These are phyloP conservation scores for Mariannaea sp. DNA, from an alignment of 2,329 filamentous ascomycete genomes.

Conservation along the genomic window DNA sequence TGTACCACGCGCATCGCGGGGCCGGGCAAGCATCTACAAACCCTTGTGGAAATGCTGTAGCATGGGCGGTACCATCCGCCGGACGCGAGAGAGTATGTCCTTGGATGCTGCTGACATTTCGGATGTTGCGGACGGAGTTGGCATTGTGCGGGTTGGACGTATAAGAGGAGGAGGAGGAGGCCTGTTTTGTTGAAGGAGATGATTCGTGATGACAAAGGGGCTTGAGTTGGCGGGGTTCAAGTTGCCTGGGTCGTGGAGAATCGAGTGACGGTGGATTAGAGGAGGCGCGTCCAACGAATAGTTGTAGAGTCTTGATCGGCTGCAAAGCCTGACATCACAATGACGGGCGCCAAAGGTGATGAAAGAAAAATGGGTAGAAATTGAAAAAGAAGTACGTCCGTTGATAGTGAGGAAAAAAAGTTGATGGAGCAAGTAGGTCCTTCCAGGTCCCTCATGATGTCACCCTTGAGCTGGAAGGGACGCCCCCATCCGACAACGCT, in stretches of 20 bases:
- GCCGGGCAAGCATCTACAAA: slow-evolving; percentile 43
- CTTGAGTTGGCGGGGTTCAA: background rate
- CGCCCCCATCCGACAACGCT: too few relatives aligned
- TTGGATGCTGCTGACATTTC: slow-evolving; percentile 73
- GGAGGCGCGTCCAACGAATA: too few relatives aligned
- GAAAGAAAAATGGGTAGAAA: too few relatives aligned
- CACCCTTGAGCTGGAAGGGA: too few relatives aligned
- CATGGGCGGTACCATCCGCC: slow-evolving; percentile 92
- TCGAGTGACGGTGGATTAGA: background rate
- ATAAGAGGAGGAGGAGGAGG: too few relatives aligned
- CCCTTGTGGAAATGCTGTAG: slow-evolving; percentile 96
- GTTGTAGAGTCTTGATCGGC: too few relatives aligned
- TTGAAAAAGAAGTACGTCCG: too few relatives aligned
- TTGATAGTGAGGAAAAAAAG: too few relatives aligned
- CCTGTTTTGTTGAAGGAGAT: background rate
- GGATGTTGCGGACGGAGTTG: slow-evolving; percentile 28
- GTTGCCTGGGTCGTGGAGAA: background rate
- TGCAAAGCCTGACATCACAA: too few relatives aligned
- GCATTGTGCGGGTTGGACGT: slow-evolving; percentile 32
- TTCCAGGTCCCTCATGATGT: too few relatives aligned
- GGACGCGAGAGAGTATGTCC: slow-evolving; percentile 78
- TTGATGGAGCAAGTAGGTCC: too few relatives aligned
- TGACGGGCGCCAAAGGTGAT: too few relatives aligned
- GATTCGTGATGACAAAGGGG: background rate
- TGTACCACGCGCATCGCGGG: slow-evolving; percentile 8